Percentiles rank a stretch among this genome's conserved stretches.
phyloP scores from a whole-genome alignment of 805 yeast genomes.

The Lachancea thermotolerans region DNA sequence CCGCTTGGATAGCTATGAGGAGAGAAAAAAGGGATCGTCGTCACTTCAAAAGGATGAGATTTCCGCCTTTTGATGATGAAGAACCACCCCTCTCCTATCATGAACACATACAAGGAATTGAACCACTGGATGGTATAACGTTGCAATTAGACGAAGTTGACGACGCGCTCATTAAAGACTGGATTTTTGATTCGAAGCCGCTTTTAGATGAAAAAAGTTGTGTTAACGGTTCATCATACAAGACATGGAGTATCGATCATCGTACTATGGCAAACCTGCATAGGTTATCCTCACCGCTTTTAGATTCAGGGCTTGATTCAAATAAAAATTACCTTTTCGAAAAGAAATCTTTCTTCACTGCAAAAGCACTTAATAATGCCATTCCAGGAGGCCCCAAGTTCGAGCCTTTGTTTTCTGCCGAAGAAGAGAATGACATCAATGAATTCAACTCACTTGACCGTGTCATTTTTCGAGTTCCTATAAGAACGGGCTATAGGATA shows the following conservation, averaged over 20 bases:
- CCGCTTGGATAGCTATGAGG: slow-evolving; percentile 89
- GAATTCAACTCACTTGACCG: slow-evolving; percentile 89
- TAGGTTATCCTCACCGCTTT: slow-evolving; percentile 62
- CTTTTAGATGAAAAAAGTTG: slow-evolving; percentile 45
- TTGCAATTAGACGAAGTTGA: slow-evolving; percentile 59
- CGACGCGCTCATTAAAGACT: slow-evolving; percentile 55
- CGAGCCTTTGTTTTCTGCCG: slow-evolving; percentile 72
- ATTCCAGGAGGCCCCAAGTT: slow-evolving; percentile 96
- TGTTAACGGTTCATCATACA: slow-evolving; percentile 75
- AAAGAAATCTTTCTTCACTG: slow-evolving; percentile 73
- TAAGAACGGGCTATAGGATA: slow-evolving; percentile 76
- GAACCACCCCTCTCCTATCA: slow-evolving; percentile 84
- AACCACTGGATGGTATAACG: slow-evolving; percentile 64
- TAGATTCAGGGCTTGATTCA: slow-evolving; percentile 50
- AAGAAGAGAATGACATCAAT: slow-evolving; percentile 69
- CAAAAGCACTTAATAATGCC: slow-evolving; percentile 81
- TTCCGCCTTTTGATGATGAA: slow-evolving; percentile 97
- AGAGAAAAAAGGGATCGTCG: slow-evolving; percentile 85
- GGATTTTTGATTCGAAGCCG: slow-evolving; percentile 80
- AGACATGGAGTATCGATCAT: slow-evolving; percentile 58
- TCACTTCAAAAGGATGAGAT: slow-evolving; percentile 84
- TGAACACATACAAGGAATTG: slow-evolving; percentile 70
- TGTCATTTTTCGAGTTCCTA: slow-evolving; percentile 69
- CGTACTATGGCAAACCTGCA: slow-evolving; percentile 59
- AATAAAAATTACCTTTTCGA: slow-evolving; percentile 71